Percentiles rank a stretch among this genome's conserved stretches.
phyloP scores from a whole-genome alignment of 139 green algal species.

The Pleodorina starrii region DNA sequence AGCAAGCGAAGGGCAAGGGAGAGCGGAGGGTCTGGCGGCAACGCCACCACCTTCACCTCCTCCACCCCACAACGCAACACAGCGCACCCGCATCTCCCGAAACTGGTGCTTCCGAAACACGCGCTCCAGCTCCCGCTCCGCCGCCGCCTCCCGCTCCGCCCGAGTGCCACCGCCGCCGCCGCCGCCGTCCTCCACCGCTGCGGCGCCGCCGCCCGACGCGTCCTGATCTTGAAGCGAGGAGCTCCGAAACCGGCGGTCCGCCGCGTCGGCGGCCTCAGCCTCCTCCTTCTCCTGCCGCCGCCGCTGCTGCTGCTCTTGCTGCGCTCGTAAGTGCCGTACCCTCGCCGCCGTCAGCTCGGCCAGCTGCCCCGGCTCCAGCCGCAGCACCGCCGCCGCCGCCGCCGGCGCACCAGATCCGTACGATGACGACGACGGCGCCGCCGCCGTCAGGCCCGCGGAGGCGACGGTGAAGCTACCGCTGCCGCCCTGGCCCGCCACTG shows the following conservation, averaged over 20 bases:
- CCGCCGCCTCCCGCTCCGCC: slow-evolving; percentile 55
- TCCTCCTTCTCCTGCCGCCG: neutral
- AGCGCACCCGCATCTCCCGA: slow-evolving; percentile 65
- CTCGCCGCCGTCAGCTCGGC: slow-evolving; percentile 17
- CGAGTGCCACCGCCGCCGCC: neutral
- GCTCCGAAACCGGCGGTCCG: neutral
- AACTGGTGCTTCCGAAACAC: slow-evolving; percentile 95
- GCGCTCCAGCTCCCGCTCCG: slow-evolving; percentile 86
- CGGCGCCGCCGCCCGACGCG: neutral
- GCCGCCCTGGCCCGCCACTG: too few species aligned
- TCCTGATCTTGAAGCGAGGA: slow-evolving; percentile 9
- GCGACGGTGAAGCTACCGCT: too few species aligned
- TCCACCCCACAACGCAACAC: too few species aligned
- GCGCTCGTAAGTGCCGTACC: neutral
- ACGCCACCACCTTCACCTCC: too few species aligned
- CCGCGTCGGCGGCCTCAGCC: neutral
- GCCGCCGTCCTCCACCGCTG: neutral
- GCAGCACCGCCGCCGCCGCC: neutral
- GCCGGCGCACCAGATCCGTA: too few species aligned
- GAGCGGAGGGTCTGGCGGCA: too few species aligned
- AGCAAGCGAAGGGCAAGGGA: too few species aligned
- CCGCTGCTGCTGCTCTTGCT: neutral
- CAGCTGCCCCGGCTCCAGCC: slow-evolving; percentile 8
- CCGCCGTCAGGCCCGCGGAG: too few species aligned
- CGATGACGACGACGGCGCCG: too few species aligned